Evolutionary conservation across 2,329 filamentous ascomycete species (phyloP).

Genomic region (Fusarium sp.): DNA sequence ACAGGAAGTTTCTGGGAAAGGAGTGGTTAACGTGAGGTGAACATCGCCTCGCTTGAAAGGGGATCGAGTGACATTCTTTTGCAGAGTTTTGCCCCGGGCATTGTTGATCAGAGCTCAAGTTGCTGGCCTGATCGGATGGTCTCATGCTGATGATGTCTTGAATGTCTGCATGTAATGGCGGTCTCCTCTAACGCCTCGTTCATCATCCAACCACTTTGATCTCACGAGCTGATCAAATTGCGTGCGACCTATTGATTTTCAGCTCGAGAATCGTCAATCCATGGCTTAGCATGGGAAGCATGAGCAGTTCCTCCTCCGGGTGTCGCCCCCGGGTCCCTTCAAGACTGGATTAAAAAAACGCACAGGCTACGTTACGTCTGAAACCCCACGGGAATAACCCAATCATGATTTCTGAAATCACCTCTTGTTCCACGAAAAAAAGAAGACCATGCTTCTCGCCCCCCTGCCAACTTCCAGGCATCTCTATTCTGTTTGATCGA

Average conservation of each 20-base stretch:
- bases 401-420: slow-evolving; percentile 20
- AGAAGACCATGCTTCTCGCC: background rate
- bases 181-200: slow-evolving; percentile 1
- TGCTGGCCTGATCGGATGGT: background rate
- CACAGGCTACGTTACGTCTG: slow-evolving; percentile 20
- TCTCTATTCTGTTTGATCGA: slow-evolving; percentile 24
- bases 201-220: slow-evolving; percentile 3
- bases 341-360: background rate
- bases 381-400: slow-evolving; percentile 33
- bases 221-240: slow-evolving; percentile 11
- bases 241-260: slow-evolving; percentile 20
- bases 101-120: slow-evolving; percentile 2
- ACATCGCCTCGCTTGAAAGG: background rate
- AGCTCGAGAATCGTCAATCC: slow-evolving; percentile 5
- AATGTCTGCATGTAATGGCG: slow-evolving; percentile 2
- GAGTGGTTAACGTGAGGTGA: background rate
- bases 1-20: background rate
- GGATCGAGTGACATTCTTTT: slow-evolving; percentile 5
- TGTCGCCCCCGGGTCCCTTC: slow-evolving; percentile 5
- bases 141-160: background rate
- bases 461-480: slow-evolving; percentile 20
- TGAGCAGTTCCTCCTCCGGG: background rate
- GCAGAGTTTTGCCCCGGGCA: background rate
- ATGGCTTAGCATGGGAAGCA: background rate
- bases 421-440: background rate